Percentiles rank a stretch among this genome's conserved stretches.
These are phyloP conservation scores for Dryas integrifolia DNA, from an alignment of 331 rosid genomes.

Conservation along the genomic window DNA sequence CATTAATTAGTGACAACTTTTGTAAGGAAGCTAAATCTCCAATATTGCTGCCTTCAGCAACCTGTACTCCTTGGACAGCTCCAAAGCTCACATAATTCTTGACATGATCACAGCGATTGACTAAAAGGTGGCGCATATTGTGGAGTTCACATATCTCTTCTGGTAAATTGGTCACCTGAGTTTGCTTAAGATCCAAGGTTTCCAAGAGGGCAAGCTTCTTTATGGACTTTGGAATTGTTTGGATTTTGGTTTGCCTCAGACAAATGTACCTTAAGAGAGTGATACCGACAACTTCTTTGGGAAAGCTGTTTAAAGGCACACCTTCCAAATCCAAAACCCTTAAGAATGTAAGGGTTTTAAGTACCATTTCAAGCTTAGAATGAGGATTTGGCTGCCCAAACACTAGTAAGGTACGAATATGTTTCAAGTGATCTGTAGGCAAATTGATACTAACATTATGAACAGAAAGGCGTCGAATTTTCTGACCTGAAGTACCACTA, in stretches of 20 bases:
- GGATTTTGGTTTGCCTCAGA: background rate
- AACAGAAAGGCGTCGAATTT: slow-evolving; percentile 13
- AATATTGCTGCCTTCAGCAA: background rate
- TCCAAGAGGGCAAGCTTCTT: slow-evolving; percentile 23
- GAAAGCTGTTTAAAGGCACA: background rate
- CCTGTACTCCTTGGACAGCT: background rate
- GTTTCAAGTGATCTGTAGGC: background rate
- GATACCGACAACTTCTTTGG: background rate
- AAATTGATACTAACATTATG: background rate
- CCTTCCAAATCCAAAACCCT: slow-evolving; percentile 27
- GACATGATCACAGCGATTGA: background rate
- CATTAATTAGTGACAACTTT: background rate
- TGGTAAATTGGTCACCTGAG: background rate
- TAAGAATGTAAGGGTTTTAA: background rate
- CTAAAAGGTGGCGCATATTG: slow-evolving; percentile 14
- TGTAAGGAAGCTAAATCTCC: background rate
- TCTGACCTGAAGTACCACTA: background rate
- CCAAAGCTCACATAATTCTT: background rate
- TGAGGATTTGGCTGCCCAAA: background rate
- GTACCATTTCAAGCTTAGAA: background rate
- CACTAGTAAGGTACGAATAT: slow-evolving; percentile 3
- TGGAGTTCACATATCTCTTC: background rate
- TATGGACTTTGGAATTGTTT: slow-evolving; percentile 22
- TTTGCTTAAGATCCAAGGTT: slow-evolving; percentile 25
- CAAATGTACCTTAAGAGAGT: slow-evolving; percentile 19